These are phyloP conservation scores for Oryza nivara DNA, from an alignment of 176 grass and related monocot species.

Conservation along the genomic window DNA sequence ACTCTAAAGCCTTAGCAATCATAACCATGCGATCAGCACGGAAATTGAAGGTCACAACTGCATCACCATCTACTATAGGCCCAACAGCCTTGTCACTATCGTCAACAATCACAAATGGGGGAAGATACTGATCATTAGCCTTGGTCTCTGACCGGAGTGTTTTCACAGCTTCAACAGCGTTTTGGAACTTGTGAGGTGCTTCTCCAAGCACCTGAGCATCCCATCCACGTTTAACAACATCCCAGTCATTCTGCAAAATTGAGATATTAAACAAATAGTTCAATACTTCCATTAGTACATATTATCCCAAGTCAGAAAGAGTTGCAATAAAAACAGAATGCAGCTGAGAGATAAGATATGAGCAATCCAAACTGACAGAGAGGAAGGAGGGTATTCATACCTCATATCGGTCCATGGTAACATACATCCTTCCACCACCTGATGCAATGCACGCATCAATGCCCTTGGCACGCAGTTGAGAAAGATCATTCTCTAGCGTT, in stretches of 20 bases:
- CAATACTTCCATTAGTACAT: neutral
- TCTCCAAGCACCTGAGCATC: conserved; percentile 98
- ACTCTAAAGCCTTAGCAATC: conserved; percentile 93
- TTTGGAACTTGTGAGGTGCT: conserved; percentile 86
- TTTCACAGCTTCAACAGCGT: conserved; percentile 93
- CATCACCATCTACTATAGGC: conserved; percentile 89
- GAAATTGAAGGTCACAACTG: conserved; percentile 96
- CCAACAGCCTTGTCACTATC: conserved; percentile 84
- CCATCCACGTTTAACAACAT: conserved; percentile 95
- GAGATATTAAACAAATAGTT: conserved; percentile 2
- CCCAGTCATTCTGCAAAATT: conserved; percentile 89
- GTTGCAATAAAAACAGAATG: neutral
- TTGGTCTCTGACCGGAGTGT: conserved; percentile 68
- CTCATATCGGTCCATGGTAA: conserved; percentile 99
- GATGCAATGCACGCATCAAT: conserved; percentile 88
- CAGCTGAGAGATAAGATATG: neutral
- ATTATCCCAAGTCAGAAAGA: neutral
- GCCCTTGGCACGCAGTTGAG: conserved; percentile 67
- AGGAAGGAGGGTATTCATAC: conserved; percentile 38
- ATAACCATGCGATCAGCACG: conserved; percentile 97
- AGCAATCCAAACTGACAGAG: neutral
- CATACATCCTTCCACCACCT: conserved; percentile 97
- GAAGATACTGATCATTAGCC: conserved; percentile 83
- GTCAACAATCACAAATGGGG: conserved; percentile 95
- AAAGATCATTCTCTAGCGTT: conserved; percentile 85